Conservation (phyloP, 1,139 yeast genomes). For the Scheffersomyces insectosa region DNA sequence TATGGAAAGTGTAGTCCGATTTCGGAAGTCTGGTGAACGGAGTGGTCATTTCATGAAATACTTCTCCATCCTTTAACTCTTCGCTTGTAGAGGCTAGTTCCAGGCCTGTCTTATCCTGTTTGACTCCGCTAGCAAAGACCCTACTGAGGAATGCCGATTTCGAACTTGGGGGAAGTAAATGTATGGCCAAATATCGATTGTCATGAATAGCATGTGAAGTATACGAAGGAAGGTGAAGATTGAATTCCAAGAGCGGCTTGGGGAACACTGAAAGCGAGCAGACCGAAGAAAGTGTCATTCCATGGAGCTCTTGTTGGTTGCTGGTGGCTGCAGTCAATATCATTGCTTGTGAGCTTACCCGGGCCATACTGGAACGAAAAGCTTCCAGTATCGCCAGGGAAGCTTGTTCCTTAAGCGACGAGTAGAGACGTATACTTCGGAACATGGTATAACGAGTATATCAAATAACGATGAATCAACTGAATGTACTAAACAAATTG, state of each 20-base stretch:
- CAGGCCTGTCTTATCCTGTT: constrained; percentile 17
- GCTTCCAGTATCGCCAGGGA: neutral
- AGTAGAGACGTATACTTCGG: too few relatives aligned
- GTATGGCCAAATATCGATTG: constrained; percentile 64
- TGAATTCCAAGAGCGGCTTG: constrained; percentile 73
- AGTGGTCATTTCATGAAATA: constrained; percentile 48
- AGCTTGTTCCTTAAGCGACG: too few relatives aligned
- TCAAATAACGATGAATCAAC: too few relatives aligned
- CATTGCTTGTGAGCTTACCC: constrained; percentile 48
- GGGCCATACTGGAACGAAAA: constrained; percentile 31
- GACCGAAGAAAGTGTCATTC: constrained; percentile 81
- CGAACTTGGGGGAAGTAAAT: constrained; percentile 61
- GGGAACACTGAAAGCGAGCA: constrained; percentile 77
- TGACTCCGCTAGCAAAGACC: constrained; percentile 61
- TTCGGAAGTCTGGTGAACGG: constrained; percentile 44
- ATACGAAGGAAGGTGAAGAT: constrained; percentile 77
- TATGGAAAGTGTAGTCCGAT: constrained; percentile 28
- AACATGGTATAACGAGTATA: too few relatives aligned
- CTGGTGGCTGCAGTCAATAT: constrained; percentile 31
- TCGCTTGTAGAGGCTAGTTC: constrained; percentile 14
- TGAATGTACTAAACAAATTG: too few relatives aligned
- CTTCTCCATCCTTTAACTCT: constrained; percentile 35
- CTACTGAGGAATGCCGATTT: constrained; percentile 56
- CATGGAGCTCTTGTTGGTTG: constrained; percentile 41
- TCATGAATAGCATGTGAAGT: constrained; percentile 67